Evolutionary conservation across 140 eudicot genomes (phyloP).

Genomic region (Erigeron philadelphicus): DNA sequence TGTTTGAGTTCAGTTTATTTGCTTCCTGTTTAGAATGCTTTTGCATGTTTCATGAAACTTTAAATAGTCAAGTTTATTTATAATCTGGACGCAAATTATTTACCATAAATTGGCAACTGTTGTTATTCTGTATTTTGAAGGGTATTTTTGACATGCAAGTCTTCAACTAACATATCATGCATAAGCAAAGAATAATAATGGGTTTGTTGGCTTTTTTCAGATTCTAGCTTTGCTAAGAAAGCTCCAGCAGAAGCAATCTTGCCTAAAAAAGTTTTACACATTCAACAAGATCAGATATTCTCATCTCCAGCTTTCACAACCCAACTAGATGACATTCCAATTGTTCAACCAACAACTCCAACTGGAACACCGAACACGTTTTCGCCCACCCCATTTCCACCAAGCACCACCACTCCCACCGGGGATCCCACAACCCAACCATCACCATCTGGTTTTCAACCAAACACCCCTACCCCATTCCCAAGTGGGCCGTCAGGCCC

Average conservation of each 20-base stretch:
- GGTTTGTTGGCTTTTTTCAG: slow-evolving; percentile 31
- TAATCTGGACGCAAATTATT: too few species aligned
- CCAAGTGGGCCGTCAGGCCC: slow-evolving; percentile 26
- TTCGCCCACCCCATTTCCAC: slow-evolving; percentile 51
- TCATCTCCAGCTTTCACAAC: slow-evolving; percentile 28
- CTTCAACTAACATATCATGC: background rate
- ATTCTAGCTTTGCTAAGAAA: slow-evolving; percentile 39
- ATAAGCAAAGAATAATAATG: slow-evolving; percentile 27
- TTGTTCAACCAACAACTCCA: slow-evolving; percentile 70
- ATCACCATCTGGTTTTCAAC: slow-evolving; percentile 37
- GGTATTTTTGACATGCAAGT: too few species aligned
- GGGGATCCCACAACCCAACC: slow-evolving; percentile 39
- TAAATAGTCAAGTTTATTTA: too few species aligned
- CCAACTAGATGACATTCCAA: slow-evolving; percentile 60
- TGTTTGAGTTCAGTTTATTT: background rate
- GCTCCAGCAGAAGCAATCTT: slow-evolving; percentile 39
- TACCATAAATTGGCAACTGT: too few species aligned
- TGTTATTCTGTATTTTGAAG: background rate
- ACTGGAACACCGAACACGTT: slow-evolving; percentile 50
- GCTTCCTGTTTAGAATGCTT: too few species aligned
- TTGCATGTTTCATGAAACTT: background rate
- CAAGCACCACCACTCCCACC: slow-evolving; percentile 49
- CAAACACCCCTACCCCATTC: slow-evolving; percentile 34
- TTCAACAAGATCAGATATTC: slow-evolving; percentile 28
- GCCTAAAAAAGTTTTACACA: slow-evolving; percentile 27